Conservation (phyloP, 179 eudicot species). For the Nepenthes alata region DNA sequence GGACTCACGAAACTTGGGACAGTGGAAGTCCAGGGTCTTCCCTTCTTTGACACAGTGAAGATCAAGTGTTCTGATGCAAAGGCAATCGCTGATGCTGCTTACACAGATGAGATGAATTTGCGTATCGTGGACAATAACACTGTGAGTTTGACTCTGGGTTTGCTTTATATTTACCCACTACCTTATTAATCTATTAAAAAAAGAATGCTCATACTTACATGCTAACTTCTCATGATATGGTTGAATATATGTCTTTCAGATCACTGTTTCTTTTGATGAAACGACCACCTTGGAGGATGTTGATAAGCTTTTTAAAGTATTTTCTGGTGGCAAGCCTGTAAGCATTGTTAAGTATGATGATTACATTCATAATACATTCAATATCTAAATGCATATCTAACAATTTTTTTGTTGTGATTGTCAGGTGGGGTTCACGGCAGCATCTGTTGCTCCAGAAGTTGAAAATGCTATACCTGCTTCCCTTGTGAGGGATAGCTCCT, state of each 20-base stretch:
- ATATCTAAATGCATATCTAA: neutral
- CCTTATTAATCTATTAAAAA: neutral
- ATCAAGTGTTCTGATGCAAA: conserved; percentile 57
- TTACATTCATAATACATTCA: conserved; percentile 1
- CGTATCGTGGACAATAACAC: conserved; percentile 69
- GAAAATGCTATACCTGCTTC: conserved; percentile 55
- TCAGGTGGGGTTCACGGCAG: conserved; percentile 84
- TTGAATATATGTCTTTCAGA: conserved; percentile 25
- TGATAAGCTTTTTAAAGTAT: conserved; percentile 73
- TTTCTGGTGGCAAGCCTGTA: conserved; percentile 71
- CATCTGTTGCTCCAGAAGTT: conserved; percentile 76
- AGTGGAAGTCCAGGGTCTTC: conserved; percentile 63
- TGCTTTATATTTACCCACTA: neutral
- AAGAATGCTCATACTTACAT: neutral
- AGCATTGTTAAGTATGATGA: conserved; percentile 17
- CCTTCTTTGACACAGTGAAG: conserved; percentile 94
- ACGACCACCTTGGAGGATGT: conserved; percentile 87
- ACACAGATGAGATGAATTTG: conserved; percentile 65
- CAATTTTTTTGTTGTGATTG: conserved; percentile 1
- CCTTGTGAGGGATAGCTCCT: conserved; percentile 73
- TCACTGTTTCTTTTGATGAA: conserved; percentile 85
- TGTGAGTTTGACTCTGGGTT: conserved; percentile 27
- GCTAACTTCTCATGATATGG: neutral
- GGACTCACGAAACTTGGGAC: conserved; percentile 80
- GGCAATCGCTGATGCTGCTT: conserved; percentile 69